Evolutionary conservation across 2,329 filamentous ascomycete species (phyloP).

Genomic region (Xylariaceae sp.): DNA sequence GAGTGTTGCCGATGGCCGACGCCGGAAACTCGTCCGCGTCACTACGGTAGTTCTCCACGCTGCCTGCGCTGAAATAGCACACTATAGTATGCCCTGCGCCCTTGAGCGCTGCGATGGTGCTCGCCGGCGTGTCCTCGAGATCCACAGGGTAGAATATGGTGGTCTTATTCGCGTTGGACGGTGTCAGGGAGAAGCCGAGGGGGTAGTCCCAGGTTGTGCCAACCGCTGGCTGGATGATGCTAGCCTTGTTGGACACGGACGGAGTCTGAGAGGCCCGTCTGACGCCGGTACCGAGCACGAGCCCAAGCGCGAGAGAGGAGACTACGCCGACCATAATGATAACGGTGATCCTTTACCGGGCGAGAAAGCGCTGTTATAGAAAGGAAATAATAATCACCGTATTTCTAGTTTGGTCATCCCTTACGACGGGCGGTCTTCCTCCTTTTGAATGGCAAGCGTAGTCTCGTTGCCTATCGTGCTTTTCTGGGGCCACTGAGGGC

Average conservation of each 20-base stretch:
- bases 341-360: constrained; percentile 8
- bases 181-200: constrained; percentile 17
- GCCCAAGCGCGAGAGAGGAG: constrained; percentile 12
- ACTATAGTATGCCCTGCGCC: constrained; percentile 42
- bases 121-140: constrained; percentile 16
- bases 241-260: background rate
- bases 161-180: constrained; percentile 13
- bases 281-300: constrained; percentile 19
- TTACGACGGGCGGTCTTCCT: constrained; percentile 2
- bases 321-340: constrained; percentile 12
- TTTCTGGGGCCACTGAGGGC: background rate
- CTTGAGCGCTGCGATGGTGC: constrained; percentile 3
- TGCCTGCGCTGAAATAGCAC: constrained; percentile 72
- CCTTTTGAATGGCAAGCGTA: constrained; percentile 9
- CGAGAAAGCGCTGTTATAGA: background rate
- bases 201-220: constrained; percentile 23
- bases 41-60: constrained; percentile 59
- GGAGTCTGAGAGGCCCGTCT: background rate
- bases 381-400: background rate
- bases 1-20: constrained; percentile 52
- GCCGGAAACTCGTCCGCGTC: constrained; percentile 53
- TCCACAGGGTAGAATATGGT: constrained; percentile 19
- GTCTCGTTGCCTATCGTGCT: background rate
- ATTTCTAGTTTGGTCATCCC: constrained; percentile 39
- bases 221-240: constrained; percentile 8